Evolutionary conservation across 2,329 filamentous ascomycete species (phyloP).

Genomic region (Xylariaceae sp.): DNA sequence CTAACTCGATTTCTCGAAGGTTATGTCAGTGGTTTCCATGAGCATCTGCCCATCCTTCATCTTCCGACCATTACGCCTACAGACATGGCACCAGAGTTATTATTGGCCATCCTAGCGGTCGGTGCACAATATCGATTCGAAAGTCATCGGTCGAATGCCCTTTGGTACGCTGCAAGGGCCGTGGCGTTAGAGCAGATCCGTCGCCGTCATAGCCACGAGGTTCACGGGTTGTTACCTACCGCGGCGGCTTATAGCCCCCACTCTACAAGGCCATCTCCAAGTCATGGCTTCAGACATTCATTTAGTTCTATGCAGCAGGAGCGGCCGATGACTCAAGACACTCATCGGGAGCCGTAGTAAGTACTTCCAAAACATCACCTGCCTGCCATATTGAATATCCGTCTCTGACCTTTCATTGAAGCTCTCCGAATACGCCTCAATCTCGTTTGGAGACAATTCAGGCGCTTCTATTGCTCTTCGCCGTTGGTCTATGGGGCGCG

Average conservation of each 20-base stretch:
- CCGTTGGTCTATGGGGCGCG: conserved; percentile 57
- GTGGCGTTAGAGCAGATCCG: conserved; percentile 57
- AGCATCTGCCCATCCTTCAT: conserved; percentile 58
- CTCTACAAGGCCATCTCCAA: conserved; percentile 56
- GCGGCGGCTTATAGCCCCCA: conserved; percentile 57
- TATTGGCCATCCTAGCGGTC: conserved; percentile 64
- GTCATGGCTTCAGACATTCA: conserved; percentile 53
- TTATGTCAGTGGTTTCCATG: conserved; percentile 64
- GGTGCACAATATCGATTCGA: conserved; percentile 64
- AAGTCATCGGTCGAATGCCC: conserved; percentile 52
- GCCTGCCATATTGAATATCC: neutral
- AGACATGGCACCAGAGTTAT: conserved; percentile 63
- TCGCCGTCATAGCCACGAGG: conserved; percentile 52
- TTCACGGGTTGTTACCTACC: conserved; percentile 54
- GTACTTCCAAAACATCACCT: conserved; percentile 22
- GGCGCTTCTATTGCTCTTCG: conserved; percentile 57
- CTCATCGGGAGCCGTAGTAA: conserved; percentile 57
- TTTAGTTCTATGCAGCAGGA: conserved; percentile 57
- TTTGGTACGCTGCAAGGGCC: conserved; percentile 59
- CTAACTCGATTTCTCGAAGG: conserved; percentile 65
- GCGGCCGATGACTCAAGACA: conserved; percentile 53
- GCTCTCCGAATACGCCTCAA: conserved; percentile 56
- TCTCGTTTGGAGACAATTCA: conserved; percentile 62
- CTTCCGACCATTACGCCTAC: conserved; percentile 61
- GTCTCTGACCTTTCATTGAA: conserved; percentile 27